phyloP scores from a whole-genome alignment of 805 yeast species.

The Starmerella gropengiesseri region DNA sequence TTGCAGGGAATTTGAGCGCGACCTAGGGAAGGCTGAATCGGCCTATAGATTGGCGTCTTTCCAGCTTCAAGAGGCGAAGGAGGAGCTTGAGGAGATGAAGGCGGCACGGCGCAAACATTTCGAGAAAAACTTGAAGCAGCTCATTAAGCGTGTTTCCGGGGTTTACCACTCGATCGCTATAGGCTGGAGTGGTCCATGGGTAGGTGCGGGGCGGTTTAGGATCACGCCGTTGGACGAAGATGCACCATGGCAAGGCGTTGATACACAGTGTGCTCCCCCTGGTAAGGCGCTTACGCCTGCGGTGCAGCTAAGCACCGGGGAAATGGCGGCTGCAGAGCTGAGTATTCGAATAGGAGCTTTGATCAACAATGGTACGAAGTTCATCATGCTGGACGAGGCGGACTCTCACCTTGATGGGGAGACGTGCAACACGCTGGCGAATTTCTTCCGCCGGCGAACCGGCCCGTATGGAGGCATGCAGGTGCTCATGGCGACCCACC shows the following conservation, averaged over 20 bases:
- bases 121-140: no score
- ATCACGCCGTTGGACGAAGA: background rate
- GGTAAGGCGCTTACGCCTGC: background rate
- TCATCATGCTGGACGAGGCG: background rate
- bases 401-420: background rate
- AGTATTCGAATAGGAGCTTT: background rate
- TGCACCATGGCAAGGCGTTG: background rate
- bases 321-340: slow-evolving; percentile 1
- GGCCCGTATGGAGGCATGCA: slow-evolving; percentile 1
- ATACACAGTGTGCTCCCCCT: background rate
- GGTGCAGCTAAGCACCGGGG: slow-evolving; percentile 2
- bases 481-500: slow-evolving; percentile 3
- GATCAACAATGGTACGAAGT: background rate
- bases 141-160: no score
- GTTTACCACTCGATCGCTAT: no score
- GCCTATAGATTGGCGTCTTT: no score
- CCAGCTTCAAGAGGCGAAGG: no score
- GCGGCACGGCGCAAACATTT: no score
- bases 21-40: no score
- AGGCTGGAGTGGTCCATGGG: no score
- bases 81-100: no score
- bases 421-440: slow-evolving; percentile 1
- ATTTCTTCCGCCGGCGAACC: background rate
- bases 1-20: no score
- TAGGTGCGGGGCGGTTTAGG: no score